These are phyloP conservation scores for Phaeomoniella chlamydospora DNA, from an alignment of 2,329 filamentous ascomycete genomes.

Conservation along the genomic window DNA sequence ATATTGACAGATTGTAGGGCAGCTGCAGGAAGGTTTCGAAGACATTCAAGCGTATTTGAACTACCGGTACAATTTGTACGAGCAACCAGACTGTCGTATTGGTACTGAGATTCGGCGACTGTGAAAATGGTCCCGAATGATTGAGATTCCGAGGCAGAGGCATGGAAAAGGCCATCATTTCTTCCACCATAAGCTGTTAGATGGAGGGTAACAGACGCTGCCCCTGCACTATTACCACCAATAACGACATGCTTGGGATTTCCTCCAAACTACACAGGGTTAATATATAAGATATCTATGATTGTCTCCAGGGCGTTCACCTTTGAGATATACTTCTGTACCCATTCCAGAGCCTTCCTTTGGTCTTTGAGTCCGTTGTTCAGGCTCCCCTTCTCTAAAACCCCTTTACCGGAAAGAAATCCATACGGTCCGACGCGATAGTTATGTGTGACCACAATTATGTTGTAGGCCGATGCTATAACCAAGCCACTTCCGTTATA, in stretches of 20 bases:
- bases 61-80: conserved; percentile 30
- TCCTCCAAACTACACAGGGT: conserved; percentile 59
- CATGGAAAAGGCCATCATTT: conserved; percentile 35
- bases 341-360: conserved; percentile 54
- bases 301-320: too few species aligned
- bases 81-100: conserved; percentile 35
- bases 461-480: conserved; percentile 40
- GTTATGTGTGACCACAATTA: conserved; percentile 60
- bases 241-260: conserved; percentile 53
- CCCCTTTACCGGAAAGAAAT: conserved; percentile 49
- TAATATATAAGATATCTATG: too few species aligned
- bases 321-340: conserved; percentile 45
- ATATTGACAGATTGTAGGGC: conserved; percentile 31
- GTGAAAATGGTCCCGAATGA: conserved; percentile 36
- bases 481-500: conserved; percentile 49
- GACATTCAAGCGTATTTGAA: conserved; percentile 30
- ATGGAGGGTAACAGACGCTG: conserved; percentile 47
- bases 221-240: conserved; percentile 56
- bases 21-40: conserved; percentile 28
- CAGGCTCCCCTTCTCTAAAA: conserved; percentile 23
- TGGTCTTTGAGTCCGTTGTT: conserved; percentile 63
- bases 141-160: conserved; percentile 38
- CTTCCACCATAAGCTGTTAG: conserved; percentile 39
- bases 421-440: conserved; percentile 64
- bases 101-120: conserved; percentile 32